phyloP scores from a whole-genome alignment of 2,329 filamentous ascomycete species.

The Cordyceps fumosorosea region DNA sequence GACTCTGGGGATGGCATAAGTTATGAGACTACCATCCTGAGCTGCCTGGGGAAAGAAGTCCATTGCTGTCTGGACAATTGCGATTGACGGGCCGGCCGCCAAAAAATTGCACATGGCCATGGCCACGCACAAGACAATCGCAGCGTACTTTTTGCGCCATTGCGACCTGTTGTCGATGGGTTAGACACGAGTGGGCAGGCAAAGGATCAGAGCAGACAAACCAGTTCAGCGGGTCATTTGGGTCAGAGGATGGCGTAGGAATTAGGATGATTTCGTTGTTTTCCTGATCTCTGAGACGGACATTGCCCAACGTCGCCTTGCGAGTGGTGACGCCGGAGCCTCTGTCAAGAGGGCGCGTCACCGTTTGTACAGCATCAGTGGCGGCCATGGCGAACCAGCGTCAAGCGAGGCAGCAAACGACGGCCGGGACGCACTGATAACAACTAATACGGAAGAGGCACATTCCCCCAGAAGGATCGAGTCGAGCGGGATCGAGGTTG shows the following conservation, averaged over 20 bases:
- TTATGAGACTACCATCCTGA: constrained; percentile 22
- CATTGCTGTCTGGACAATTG: constrained; percentile 39
- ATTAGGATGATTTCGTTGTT: constrained; percentile 43
- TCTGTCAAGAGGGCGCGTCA: constrained; percentile 3
- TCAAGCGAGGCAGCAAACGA: background rate
- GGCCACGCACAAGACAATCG: constrained; percentile 41
- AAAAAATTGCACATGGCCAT: constrained; percentile 53
- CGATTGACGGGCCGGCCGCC: constrained; percentile 47
- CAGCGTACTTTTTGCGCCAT: constrained; percentile 44
- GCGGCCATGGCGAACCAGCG: background rate
- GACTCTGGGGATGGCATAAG: constrained; percentile 32
- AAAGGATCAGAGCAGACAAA: constrained; percentile 20
- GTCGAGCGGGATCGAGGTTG: background rate
- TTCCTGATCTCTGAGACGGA: constrained; percentile 34
- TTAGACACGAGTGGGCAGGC: constrained; percentile 8
- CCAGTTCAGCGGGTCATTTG: constrained; percentile 44
- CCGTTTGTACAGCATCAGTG: background rate
- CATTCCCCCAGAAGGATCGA: background rate
- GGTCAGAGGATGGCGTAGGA: constrained; percentile 37
- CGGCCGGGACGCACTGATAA: background rate
- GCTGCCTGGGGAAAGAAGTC: constrained; percentile 38
- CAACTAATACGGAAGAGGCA: background rate
- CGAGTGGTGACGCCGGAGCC: constrained; percentile 1
- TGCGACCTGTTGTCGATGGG: constrained; percentile 27
- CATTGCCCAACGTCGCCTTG: constrained; percentile 31